A percentile compares a stretch with the other conserved stretches of the same genome.
These are phyloP conservation scores for Colletotrichum chlorophyti DNA, from an alignment of 2,329 filamentous ascomycete species.

Conservation along the genomic window DNA sequence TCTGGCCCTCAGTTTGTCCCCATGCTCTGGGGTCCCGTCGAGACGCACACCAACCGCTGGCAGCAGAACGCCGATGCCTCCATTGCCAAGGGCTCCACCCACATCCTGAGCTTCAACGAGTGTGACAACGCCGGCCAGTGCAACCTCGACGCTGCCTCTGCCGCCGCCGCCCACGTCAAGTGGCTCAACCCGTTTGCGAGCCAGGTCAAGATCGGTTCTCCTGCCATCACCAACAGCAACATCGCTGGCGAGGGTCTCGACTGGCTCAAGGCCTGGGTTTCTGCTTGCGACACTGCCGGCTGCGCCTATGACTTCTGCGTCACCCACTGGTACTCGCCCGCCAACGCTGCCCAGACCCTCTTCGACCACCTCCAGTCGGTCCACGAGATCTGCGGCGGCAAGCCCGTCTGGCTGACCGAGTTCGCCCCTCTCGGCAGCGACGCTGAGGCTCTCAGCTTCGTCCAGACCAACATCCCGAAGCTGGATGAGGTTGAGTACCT, in stretches of 20 bases:
- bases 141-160: constrained; percentile 59
- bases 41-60: constrained; percentile 58
- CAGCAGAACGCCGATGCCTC: constrained; percentile 53
- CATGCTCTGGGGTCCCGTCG: constrained; percentile 66
- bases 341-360: constrained; percentile 55
- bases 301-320: constrained; percentile 67
- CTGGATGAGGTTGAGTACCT: constrained; percentile 59
- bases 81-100: constrained; percentile 59
- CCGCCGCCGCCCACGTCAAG: constrained; percentile 59
- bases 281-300: constrained; percentile 51
- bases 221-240: constrained; percentile 68
- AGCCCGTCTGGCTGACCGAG: constrained; percentile 70
- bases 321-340: constrained; percentile 68
- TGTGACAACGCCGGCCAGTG: constrained; percentile 67
- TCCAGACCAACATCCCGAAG: constrained; percentile 53
- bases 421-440: constrained; percentile 60
- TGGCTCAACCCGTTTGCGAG: constrained; percentile 63
- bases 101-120: constrained; percentile 76
- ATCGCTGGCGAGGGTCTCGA: constrained; percentile 55
- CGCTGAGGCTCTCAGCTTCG: constrained; percentile 53
- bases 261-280: constrained; percentile 62
- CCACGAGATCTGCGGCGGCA: constrained; percentile 51
- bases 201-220: constrained; percentile 61
- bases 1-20: constrained; percentile 66
- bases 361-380: constrained; percentile 59